Percentiles rank a stretch among this genome's conserved stretches.
These are phyloP conservation scores for Arachnomyces sp. DNA, from an alignment of 2,329 filamentous ascomycete species.

Conservation along the genomic window DNA sequence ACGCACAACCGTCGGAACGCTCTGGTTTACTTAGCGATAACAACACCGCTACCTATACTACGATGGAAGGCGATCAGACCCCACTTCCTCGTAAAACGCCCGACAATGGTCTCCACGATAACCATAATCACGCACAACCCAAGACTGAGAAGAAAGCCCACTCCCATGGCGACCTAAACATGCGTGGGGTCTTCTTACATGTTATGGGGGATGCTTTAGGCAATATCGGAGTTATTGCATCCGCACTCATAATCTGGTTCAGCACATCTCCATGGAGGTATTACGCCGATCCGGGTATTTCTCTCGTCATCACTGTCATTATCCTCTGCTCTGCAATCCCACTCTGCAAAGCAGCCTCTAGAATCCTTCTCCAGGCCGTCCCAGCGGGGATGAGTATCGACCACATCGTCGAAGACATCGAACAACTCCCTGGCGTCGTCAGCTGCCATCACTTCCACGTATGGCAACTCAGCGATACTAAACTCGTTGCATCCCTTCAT, in stretches of 20 bases:
- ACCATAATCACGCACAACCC: slow-evolving; percentile 71
- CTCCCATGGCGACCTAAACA: slow-evolving; percentile 66
- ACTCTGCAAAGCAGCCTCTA: slow-evolving; percentile 46
- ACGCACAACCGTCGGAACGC: slow-evolving; percentile 42
- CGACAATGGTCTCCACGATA: slow-evolving; percentile 46
- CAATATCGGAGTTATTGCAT: slow-evolving; percentile 44
- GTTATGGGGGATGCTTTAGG: slow-evolving; percentile 44
- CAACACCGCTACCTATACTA: slow-evolving; percentile 29
- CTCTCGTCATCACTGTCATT: slow-evolving; percentile 80
- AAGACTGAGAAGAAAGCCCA: slow-evolving; percentile 52
- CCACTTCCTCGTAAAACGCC: slow-evolving; percentile 6
- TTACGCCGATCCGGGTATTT: slow-evolving; percentile 88
- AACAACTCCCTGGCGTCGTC: slow-evolving; percentile 71
- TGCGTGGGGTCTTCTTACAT: slow-evolving; percentile 66
- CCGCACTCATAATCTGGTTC: slow-evolving; percentile 83
- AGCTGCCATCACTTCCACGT: slow-evolving; percentile 95
- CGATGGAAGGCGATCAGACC: slow-evolving; percentile 19
- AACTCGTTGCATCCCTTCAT: slow-evolving; percentile 86
- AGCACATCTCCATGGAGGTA: slow-evolving; percentile 70
- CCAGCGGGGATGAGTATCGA: slow-evolving; percentile 80
- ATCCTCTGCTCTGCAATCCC: slow-evolving; percentile 49
- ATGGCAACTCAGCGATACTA: slow-evolving; percentile 94
- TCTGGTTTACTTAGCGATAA: slow-evolving; percentile 34
- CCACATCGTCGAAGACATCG: slow-evolving; percentile 87
- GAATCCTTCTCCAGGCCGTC: slow-evolving; percentile 89